phyloP scores from a whole-genome alignment of 2,329 filamentous ascomycete genomes.

The Sarocladiaceae sp. region DNA sequence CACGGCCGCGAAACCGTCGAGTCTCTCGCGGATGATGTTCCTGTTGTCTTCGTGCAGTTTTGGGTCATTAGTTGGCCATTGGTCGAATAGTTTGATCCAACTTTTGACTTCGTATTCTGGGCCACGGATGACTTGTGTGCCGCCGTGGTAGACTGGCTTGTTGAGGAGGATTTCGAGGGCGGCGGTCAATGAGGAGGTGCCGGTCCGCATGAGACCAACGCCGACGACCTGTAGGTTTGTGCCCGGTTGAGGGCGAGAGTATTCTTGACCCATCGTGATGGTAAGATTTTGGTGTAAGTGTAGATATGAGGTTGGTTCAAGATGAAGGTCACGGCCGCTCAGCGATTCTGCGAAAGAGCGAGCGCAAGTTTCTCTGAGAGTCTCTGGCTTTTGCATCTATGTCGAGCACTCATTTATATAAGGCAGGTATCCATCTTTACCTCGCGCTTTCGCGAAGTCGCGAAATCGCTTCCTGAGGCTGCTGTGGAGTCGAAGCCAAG shows the following conservation, averaged over 20 bases:
- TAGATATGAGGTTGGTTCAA: not conserved
- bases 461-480: not conserved
- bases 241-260: constrained; percentile 17
- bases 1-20: constrained; percentile 8
- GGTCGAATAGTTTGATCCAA: constrained; percentile 12
- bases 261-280: constrained; percentile 16
- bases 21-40: not conserved
- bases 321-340: no score
- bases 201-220: constrained; percentile 21
- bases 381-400: no score
- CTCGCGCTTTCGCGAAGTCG: no score
- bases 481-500: not conserved
- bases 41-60: constrained; percentile 3
- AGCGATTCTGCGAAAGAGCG: no score
- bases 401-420: no score
- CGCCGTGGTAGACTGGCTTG: constrained; percentile 19
- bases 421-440: no score
- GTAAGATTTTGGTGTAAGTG: not conserved
- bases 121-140: constrained; percentile 17
- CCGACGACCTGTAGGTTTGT: constrained; percentile 20
- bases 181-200: constrained; percentile 19
- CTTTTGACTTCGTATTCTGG: constrained; percentile 14
- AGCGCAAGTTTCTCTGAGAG: no score
- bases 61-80: not conserved
- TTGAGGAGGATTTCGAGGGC: constrained; percentile 21